These are phyloP conservation scores for Apophysomyces variabilis DNA, from an alignment of 371 early-diverging fungal genomes.

Conservation along the genomic window DNA sequence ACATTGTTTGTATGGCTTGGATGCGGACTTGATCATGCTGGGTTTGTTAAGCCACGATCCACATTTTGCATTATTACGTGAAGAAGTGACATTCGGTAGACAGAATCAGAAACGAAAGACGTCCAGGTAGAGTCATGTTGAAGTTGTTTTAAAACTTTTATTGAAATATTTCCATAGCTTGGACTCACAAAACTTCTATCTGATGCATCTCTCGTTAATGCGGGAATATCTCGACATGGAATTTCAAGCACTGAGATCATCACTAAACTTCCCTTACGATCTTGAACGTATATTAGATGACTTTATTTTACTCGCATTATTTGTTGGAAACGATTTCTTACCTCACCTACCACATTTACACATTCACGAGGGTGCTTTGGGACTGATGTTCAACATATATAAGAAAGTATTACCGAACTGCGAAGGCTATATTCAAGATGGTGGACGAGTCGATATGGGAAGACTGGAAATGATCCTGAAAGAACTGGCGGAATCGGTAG, in stretches of 20 bases:
- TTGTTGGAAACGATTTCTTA: constrained; percentile 99
- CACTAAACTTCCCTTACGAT: constrained; percentile 72
- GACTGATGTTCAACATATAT: constrained; percentile 85
- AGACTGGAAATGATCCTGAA: constrained; percentile 69
- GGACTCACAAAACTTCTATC: constrained; percentile 70
- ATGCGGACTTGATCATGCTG: constrained; percentile 99
- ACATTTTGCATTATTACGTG: constrained; percentile 95
- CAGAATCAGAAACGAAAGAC: constrained; percentile 60
- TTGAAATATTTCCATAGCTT: constrained; percentile 25
- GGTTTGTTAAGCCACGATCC: constrained; percentile 96
- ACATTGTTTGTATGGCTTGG: constrained; percentile 98
- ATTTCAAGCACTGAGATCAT: constrained; percentile 61
- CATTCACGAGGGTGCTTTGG: constrained; percentile 93
- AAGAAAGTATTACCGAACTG: constrained; percentile 69
- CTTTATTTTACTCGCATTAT: constrained; percentile 92
- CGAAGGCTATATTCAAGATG: constrained; percentile 88
- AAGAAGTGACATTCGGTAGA: constrained; percentile 91
- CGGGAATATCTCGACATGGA: constrained; percentile 94
- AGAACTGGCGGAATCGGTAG: constrained; percentile 60
- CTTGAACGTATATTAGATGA: constrained; percentile 97
- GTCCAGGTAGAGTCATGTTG: constrained; percentile 27
- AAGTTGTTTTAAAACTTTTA: background rate
- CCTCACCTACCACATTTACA: constrained; percentile 95
- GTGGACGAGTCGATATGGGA: constrained; percentile 72
- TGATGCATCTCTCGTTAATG: constrained; percentile 87